Conservation (phyloP, 805 yeast species). For the Candida suzukii region DNA sequence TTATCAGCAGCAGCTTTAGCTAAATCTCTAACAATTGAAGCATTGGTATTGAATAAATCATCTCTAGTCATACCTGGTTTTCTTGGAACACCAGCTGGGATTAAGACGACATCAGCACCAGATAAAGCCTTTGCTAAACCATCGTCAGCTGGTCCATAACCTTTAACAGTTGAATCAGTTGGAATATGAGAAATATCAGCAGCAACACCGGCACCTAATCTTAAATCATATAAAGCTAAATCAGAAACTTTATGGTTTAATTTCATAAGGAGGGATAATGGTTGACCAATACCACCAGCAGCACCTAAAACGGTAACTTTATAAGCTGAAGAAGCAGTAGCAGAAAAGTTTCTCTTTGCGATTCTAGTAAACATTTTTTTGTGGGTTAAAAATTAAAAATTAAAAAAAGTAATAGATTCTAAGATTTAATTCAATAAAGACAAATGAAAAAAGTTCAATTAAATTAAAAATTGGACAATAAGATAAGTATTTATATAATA, state of each 20-base stretch:
- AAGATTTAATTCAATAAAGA: no score
- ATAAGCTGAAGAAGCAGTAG: constrained; percentile 60
- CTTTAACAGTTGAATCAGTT: constrained; percentile 82
- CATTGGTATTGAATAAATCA: constrained; percentile 93
- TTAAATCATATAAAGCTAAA: constrained; percentile 80
- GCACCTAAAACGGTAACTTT: constrained; percentile 81
- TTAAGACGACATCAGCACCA: constrained; percentile 79
- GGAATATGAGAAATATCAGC: constrained; percentile 93
- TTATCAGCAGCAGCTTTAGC: constrained; percentile 78
- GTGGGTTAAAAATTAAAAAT: neutral
- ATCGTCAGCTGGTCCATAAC: constrained; percentile 77
- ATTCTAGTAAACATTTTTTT: constrained; percentile 47
- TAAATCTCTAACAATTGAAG: constrained; percentile 88
- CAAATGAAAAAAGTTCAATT: no score
- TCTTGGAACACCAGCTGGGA: constrained; percentile 98
- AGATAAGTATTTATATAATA: no score
- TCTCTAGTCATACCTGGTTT: constrained; percentile 99
- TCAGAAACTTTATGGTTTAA: constrained; percentile 83
- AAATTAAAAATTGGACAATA: no score
- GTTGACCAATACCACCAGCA: constrained; percentile 95
- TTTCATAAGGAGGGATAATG: constrained; percentile 75
- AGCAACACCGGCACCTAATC: constrained; percentile 95
- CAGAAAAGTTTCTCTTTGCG: constrained; percentile 49
- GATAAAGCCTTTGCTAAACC: constrained; percentile 64
- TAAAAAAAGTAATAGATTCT: neutral